These are phyloP conservation scores for Nitzschia palea DNA, from an alignment of 108 stramenopile genomes.

Conservation along the genomic window DNA sequence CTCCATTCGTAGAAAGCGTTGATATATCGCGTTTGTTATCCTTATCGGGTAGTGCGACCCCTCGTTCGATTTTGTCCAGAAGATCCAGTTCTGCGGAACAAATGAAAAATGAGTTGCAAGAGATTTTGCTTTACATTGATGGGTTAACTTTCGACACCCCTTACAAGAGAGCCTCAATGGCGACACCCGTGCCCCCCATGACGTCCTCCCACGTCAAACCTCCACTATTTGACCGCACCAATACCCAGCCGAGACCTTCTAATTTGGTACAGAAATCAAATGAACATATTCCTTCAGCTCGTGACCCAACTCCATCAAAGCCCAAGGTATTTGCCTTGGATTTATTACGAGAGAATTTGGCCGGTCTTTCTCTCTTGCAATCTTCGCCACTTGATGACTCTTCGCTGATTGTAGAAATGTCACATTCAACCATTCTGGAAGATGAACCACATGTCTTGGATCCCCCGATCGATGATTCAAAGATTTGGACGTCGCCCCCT, in stretches of 20 bases:
- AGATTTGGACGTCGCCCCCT: background rate
- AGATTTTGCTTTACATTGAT: slow-evolving; percentile 12
- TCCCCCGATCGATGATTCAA: slow-evolving; percentile 6
- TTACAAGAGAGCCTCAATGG: background rate
- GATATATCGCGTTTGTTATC: background rate
- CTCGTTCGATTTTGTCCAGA: slow-evolving; percentile 9
- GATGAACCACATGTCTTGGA: background rate
- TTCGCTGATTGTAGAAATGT: background rate
- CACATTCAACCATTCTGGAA: background rate
- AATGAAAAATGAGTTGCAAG: slow-evolving; percentile 2
- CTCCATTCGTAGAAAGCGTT: background rate
- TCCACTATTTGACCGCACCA: no score
- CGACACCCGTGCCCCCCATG: background rate
- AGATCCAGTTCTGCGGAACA: background rate
- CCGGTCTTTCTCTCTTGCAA: background rate
- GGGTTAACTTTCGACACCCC: background rate
- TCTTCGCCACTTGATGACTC: background rate
- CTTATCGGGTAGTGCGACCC: background rate
- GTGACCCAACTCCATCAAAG: slow-evolving; percentile 7
- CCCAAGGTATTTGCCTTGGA: background rate
- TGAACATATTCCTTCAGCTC: background rate
- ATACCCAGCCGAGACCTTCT: background rate
- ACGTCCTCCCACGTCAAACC: background rate
- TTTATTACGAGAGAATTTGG: background rate
- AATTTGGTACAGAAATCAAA: background rate